Percentiles rank a stretch among this genome's conserved stretches.
phyloP scores from a whole-genome alignment of 148 eudicot genomes.

The Fagopyrum homotropicum region DNA sequence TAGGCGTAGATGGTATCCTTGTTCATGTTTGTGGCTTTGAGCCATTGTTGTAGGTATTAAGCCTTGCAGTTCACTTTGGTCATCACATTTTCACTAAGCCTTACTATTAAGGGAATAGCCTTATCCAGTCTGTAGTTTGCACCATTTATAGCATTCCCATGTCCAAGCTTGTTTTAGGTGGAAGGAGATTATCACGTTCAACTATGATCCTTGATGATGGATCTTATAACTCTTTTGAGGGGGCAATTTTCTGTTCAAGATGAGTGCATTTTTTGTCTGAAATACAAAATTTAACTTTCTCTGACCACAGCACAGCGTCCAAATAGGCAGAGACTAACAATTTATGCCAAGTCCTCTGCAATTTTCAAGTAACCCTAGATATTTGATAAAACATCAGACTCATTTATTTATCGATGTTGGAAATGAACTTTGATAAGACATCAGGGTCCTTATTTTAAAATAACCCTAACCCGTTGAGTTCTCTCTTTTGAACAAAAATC shows the following conservation, averaged over 20 bases:
- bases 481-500: constrained; percentile 8
- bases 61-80: background rate
- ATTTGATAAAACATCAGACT: no score
- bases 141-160: background rate
- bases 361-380: no score
- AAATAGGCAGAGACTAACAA: no score
- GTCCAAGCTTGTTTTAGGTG: background rate
- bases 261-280: background rate
- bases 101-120: background rate
- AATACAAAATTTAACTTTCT: background rate
- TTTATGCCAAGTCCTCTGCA: no score
- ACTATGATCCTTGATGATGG: background rate
- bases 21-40: background rate
- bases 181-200: background rate
- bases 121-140: background rate
- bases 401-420: background rate
- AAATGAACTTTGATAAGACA: background rate
- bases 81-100: background rate
- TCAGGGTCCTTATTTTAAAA: background rate
- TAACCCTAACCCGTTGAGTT: background rate
- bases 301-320: no score
- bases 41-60: background rate
- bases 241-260: no score
- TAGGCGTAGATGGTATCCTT: no score
- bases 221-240: no score